Conservation (phyloP, 2,329 filamentous ascomycete genomes). For the Exophiala bonariae region DNA sequence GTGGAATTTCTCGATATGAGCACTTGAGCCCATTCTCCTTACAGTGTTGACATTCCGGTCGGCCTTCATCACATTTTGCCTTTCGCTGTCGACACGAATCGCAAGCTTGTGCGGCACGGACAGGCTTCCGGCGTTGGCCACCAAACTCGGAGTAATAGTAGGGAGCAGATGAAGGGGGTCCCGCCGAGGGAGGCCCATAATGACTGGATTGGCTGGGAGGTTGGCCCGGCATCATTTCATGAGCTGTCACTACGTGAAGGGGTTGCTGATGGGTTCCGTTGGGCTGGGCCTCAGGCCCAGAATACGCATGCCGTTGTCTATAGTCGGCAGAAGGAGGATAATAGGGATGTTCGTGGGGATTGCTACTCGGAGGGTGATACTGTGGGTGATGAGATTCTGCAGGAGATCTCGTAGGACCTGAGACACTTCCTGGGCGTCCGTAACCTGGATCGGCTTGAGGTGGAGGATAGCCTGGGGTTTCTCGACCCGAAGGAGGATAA, state of each 20-base stretch:
- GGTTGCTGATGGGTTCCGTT: slow-evolving; percentile 25
- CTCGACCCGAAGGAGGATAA: slow-evolving; percentile 19
- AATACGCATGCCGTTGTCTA: slow-evolving; percentile 24
- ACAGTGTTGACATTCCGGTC: slow-evolving; percentile 80
- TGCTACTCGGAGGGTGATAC: slow-evolving; percentile 25
- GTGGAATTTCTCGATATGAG: slow-evolving; percentile 86
- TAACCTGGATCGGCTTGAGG: slow-evolving; percentile 21
- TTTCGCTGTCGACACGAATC: slow-evolving; percentile 85
- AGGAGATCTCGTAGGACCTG: slow-evolving; percentile 26
- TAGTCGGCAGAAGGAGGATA: slow-evolving; percentile 26
- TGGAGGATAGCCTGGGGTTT: slow-evolving; percentile 24
- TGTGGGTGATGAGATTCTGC: slow-evolving; percentile 23
- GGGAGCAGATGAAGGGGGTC: slow-evolving; percentile 17
- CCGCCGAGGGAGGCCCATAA: slow-evolving; percentile 25
- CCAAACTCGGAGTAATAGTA: slow-evolving; percentile 15
- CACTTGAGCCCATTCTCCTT: slow-evolving; percentile 81
- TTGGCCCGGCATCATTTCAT: slow-evolving; percentile 28
- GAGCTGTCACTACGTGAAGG: slow-evolving; percentile 26
- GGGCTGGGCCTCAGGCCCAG: slow-evolving; percentile 21
- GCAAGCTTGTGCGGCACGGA: slow-evolving; percentile 66
- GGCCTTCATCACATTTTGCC: slow-evolving; percentile 86
- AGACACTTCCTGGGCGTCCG: slow-evolving; percentile 27
- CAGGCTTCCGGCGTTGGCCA: slow-evolving; percentile 24
- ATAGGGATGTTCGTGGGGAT: slow-evolving; percentile 23
- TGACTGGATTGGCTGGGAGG: slow-evolving; percentile 17